phyloP scores from a whole-genome alignment of 2,329 filamentous ascomycete genomes.

The Fusarium goolgardi region DNA sequence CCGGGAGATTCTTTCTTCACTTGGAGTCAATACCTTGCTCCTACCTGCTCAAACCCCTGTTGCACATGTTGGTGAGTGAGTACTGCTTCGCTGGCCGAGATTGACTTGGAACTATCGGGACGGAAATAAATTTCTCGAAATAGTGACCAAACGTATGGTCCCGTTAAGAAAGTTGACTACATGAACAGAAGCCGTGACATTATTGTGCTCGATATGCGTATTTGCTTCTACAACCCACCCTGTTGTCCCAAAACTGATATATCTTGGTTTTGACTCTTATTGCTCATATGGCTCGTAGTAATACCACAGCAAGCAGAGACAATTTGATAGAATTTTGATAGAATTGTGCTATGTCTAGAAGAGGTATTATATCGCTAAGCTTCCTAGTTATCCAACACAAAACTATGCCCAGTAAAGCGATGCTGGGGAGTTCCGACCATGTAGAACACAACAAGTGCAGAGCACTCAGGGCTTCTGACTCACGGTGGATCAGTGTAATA shows the following conservation, averaged over 20 bases:
- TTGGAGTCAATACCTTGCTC: no score
- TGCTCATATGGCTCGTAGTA: background rate
- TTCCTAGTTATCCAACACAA: background rate
- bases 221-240: background rate
- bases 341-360: background rate
- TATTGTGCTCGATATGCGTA: background rate
- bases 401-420: background rate
- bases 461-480: background rate
- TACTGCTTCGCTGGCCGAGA: no score
- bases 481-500: background rate
- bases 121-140: no score
- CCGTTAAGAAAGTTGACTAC: no score
- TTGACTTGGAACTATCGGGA: no score
- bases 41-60: no score
- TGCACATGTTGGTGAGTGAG: no score
- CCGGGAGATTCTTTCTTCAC: no score
- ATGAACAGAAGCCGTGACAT: no score
- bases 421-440: background rate
- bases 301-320: background rate
- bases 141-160: no score
- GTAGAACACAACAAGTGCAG: background rate
- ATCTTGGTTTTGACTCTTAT: no score
- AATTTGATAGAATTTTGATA: no score
- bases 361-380: background rate
- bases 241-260: background rate